phyloP scores from a whole-genome alignment of 257 asterid species.

The Voacanga thouarsii region DNA sequence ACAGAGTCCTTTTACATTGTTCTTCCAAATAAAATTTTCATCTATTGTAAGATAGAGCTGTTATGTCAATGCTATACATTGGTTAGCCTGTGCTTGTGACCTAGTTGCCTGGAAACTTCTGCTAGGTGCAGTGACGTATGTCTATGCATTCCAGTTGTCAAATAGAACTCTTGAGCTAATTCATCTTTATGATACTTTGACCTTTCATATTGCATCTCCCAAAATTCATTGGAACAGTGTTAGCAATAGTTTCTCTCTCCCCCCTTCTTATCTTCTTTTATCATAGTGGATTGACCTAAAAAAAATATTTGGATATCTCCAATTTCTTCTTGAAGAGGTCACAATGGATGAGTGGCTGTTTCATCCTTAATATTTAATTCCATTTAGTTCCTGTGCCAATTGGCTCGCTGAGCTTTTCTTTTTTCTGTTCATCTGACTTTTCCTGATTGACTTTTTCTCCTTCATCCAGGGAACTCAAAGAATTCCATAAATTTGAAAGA shows the following conservation, averaged over 20 bases:
- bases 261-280: not conserved
- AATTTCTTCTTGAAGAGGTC: not conserved
- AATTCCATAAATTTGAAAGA: conserved; percentile 43
- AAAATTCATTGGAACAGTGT: not conserved
- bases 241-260: not conserved
- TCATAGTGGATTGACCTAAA: not conserved
- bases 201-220: not conserved
- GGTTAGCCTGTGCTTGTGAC: not conserved
- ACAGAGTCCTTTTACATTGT: not conserved
- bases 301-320: not conserved
- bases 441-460: not conserved
- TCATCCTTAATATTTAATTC: not conserved
- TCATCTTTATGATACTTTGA: not conserved
- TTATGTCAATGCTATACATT: not conserved
- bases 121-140: not conserved
- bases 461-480: conserved; percentile 19
- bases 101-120: not conserved
- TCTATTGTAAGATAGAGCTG: not conserved
- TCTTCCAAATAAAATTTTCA: not conserved
- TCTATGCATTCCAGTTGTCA: not conserved
- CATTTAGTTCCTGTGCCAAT: not conserved
- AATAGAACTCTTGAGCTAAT: not conserved
- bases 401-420: not conserved
- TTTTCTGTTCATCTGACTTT: not conserved
- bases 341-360: not conserved